These are phyloP conservation scores for Globisporangium nunn DNA, from an alignment of 352 stramenopile species.

Conservation along the genomic window DNA sequence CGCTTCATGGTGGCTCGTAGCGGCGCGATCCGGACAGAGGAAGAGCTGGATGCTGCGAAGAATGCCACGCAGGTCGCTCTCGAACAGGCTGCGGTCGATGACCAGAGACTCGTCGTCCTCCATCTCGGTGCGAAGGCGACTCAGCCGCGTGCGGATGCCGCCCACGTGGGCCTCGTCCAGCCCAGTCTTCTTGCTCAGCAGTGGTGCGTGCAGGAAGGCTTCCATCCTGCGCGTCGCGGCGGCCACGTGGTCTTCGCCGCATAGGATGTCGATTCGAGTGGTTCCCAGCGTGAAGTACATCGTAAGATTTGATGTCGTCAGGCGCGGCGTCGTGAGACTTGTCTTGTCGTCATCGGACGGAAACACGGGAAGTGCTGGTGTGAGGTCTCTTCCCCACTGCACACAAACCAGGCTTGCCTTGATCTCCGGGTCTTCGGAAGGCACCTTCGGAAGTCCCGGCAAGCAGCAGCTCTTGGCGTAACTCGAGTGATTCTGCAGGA, in stretches of 20 bases:
- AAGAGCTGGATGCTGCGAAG: conserved; percentile 31
- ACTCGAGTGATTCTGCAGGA: conserved; percentile 46
- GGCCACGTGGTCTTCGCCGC: conserved; percentile 13
- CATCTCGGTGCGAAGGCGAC: conserved; percentile 43
- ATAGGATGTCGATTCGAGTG: conserved; percentile 25
- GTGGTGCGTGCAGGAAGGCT: conserved; percentile 33
- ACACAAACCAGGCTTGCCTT: conserved; percentile 44
- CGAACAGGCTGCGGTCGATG: conserved; percentile 31
- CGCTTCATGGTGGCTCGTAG: background rate
- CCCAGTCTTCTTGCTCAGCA: conserved; percentile 41
- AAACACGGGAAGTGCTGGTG: conserved; percentile 27
- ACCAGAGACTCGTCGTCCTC: conserved; percentile 61
- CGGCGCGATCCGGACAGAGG: conserved; percentile 16
- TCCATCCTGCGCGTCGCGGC: conserved; percentile 27
- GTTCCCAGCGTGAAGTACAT: conserved; percentile 64
- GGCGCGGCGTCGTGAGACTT: background rate
- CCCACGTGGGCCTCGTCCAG: conserved; percentile 24
- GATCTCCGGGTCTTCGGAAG: conserved; percentile 47
- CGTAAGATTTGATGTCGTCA: conserved; percentile 11
- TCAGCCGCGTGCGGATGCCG: conserved; percentile 26
- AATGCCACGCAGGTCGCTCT: conserved; percentile 17
- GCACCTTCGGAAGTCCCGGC: conserved; percentile 29
- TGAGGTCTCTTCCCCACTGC: conserved; percentile 51
- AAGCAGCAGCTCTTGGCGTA: conserved; percentile 56
- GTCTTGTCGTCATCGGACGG: background rate